Evolutionary conservation across 2,329 filamentous ascomycete species (phyloP), one percentile per base, ranked within the genome.

Genomic region (Simplicillium aogashimaense): DNA sequence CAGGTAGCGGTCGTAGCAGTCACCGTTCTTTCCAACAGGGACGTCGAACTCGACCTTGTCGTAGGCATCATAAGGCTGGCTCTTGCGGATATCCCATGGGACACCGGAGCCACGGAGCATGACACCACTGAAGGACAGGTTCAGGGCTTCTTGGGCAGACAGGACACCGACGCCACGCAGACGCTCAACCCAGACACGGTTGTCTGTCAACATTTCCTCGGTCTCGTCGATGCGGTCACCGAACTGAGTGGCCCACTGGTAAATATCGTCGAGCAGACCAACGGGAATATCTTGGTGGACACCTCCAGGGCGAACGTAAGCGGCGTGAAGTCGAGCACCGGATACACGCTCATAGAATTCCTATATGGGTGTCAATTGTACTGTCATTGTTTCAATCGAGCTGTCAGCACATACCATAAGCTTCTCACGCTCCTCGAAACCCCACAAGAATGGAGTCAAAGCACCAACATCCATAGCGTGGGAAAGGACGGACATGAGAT

Each of bases 331-430:
- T 72, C 92, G 92, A 52, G 92, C 92, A 60, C 92, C 92, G 32
- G 92, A 98, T 44, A 98, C 94, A 71, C 92, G 88, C 67, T 98
- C 92, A 64, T 98, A 98, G 70, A 98, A 98, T 81, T 98, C 92
- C 90, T 97, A 50, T n/a, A 39, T 15, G 28, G 30, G 7, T 30
- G 13, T n/a, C 30, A 15, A n/a, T 32, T n/a, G 11, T 6, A 6
- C 12, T 32, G 12, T 15, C 15, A 30, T 6, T 10, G 11, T 14
- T 20, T 41, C 36, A 20, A 30, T 18, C 32, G 14, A 37, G 9
- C 1, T 13, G 14, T 8, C 9, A 35, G 16, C 9, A 58, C 78
- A 60, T 73, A 95, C 90, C 94, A 98, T 98, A 44, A 98, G 76
- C 76, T 98, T 98, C 72, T 98, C 92, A 75, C 92, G 86, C 72